Conservation (phyloP, 805 yeast species). For the Suhomyces faveliae region DNA sequence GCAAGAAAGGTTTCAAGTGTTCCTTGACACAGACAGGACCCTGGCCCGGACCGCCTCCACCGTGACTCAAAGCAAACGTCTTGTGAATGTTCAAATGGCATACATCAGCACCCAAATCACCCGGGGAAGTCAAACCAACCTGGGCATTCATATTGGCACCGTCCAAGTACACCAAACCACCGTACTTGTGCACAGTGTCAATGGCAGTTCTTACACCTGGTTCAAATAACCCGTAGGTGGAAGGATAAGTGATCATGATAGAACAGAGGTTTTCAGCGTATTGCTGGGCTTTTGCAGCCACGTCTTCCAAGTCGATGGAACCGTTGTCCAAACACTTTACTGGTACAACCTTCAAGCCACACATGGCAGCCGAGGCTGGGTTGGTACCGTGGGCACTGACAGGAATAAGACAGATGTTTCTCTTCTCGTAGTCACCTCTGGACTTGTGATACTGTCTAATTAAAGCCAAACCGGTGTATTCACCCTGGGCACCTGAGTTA, state of each 20-base stretch:
- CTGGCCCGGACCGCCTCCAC: slow-evolving; percentile 99
- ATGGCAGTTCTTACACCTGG: slow-evolving; percentile 86
- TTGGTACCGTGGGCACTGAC: slow-evolving; percentile 98
- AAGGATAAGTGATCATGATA: slow-evolving; percentile 95
- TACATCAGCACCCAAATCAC: slow-evolving; percentile 96
- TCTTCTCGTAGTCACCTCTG: slow-evolving; percentile 59
- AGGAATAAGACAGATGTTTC: slow-evolving; percentile 91
- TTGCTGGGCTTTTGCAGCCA: slow-evolving; percentile 68
- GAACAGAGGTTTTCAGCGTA: slow-evolving; percentile 76
- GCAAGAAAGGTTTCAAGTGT: slow-evolving; percentile 79
- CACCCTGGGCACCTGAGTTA: slow-evolving; percentile 98
- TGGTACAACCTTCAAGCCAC: slow-evolving; percentile 90
- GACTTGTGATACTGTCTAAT: slow-evolving; percentile 74
- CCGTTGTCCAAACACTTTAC: slow-evolving; percentile 86
- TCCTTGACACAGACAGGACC: slow-evolving; percentile 94
- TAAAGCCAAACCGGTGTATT: slow-evolving; percentile 88
- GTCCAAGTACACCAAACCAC: slow-evolving; percentile 96
- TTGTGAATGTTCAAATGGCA: slow-evolving; percentile 96
- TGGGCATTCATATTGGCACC: slow-evolving; percentile 99
- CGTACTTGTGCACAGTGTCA: slow-evolving; percentile 76
- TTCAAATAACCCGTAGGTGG: slow-evolving; percentile 95
- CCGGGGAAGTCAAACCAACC: slow-evolving; percentile 95
- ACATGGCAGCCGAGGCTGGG: slow-evolving; percentile 98
- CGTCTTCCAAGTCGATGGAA: slow-evolving; percentile 77
- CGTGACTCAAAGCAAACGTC: slow-evolving; percentile 97